Base-by-base conservation (phyloP, 805 yeast species). In the Yamadazyma phyllophila region DNA sequence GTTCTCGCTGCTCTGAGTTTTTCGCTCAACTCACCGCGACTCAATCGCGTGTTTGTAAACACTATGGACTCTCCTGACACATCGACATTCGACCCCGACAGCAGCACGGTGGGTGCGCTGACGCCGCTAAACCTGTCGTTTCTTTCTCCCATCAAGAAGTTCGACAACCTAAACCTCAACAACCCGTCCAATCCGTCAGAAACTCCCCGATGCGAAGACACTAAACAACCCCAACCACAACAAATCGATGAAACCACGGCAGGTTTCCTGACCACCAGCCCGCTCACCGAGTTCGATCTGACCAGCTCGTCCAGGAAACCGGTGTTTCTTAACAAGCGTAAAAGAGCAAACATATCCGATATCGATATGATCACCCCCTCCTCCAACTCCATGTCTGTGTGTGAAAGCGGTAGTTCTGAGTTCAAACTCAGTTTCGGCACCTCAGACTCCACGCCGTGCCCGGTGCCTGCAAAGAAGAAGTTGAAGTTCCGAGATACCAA, bases 401-500 rank as follows among this genome's bases (percentile, higher is more conserved):
- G 54, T 38, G 11, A 30, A 9, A 42, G 46, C 8, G 45, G 46
- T 2, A 15, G 44, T n/a, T 32, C 44, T 9, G 41, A 48, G 31
- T 43, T 48, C 41, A 51, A 51, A 36, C 13, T 48, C 24, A 49
- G 53, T 30, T 51, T 51, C 31, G 26, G 47, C 35, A 44, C 41
- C 32, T 43, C 69, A 13, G 73, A 71, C 53, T 66, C 73, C 9
- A 71, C 76, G 3, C 76, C 76, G 9, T 71, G 76, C 47, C 76
- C 76, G 2, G 51, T 60, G 2, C 70, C 69, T 37, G 72, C 75
- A 6, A 49, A 53, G 36, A 71, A 69, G 55, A 63, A 58, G 44
- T 47, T 66, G 31, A 62, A 60, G 49, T 59, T 63, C 40, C 65
- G 62, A 44, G 53, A 56, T 2, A 45, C 46, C 5, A 27, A 2